phyloP scores from a whole-genome alignment of 345 rosid genomes.

The Eucalyptus virginea region DNA sequence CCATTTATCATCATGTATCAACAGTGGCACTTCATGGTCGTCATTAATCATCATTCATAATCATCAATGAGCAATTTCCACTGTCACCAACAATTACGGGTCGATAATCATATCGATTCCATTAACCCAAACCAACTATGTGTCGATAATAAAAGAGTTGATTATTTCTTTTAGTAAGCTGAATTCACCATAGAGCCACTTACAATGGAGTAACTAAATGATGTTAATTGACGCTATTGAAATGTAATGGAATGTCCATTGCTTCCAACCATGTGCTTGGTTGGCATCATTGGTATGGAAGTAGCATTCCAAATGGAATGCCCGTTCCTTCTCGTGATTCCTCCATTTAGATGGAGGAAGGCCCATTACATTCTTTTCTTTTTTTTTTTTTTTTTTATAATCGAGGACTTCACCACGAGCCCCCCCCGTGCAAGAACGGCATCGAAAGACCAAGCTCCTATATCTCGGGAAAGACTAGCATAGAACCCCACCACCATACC shows the following conservation, averaged over 20 bases:
- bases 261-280: not conserved
- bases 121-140: not conserved
- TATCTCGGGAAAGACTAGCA: no score
- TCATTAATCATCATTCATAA: not conserved
- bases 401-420: no score
- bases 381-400: no score
- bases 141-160: not conserved
- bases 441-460: no score
- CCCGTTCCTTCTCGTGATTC: not conserved
- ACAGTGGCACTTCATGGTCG: not conserved
- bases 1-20: not conserved
- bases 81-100: not conserved
- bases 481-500: no score
- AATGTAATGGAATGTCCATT: not conserved
- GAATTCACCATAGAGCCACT: not conserved
- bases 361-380: not conserved
- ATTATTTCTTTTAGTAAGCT: not conserved
- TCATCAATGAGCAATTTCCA: not conserved
- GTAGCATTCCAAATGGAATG: not conserved
- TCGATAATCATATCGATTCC: not conserved
- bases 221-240: not conserved
- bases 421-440: no score
- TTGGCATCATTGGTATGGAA: not conserved
- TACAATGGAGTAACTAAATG: not conserved
- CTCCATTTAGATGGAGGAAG: not conserved